These are phyloP conservation scores for Apiotrichum montevideense DNA, from an alignment of 1,284 basidiomycete species.

Conservation along the genomic window DNA sequence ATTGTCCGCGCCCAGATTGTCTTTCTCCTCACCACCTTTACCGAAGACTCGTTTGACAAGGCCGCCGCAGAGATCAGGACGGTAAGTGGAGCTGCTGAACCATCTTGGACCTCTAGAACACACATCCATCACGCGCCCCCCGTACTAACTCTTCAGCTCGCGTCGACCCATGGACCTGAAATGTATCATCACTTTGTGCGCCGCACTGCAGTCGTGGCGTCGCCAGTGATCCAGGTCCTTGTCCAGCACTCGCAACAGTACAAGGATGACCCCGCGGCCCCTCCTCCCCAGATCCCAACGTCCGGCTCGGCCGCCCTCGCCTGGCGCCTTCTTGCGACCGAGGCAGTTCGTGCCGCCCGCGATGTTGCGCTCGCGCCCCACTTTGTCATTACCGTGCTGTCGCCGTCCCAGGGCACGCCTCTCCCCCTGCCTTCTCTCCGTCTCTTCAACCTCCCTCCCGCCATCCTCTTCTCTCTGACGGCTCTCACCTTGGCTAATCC, in stretches of 20 bases:
- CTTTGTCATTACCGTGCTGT: conserved; percentile 44
- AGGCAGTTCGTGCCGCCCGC: conserved; percentile 41
- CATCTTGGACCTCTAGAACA: background rate
- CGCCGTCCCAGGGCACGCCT: conserved; percentile 36
- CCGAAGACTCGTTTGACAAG: conserved; percentile 88
- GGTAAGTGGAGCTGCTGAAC: conserved; percentile 52
- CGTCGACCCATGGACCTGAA: conserved; percentile 88
- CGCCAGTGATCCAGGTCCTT: conserved; percentile 42
- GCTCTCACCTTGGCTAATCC: conserved; percentile 43
- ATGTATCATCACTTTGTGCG: conserved; percentile 94
- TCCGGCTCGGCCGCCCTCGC: conserved; percentile 35
- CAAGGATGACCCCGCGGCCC: conserved; percentile 39
- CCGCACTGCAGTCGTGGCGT: conserved; percentile 70
- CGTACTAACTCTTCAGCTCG: conserved; percentile 56
- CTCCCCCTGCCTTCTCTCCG: conserved; percentile 42
- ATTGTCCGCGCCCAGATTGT: conserved; percentile 63
- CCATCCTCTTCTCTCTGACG: conserved; percentile 38
- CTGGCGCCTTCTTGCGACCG: conserved; percentile 43
- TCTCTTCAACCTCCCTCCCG: conserved; percentile 38
- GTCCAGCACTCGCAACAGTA: conserved; percentile 39
- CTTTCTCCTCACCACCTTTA: conserved; percentile 84
- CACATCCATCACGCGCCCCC: background rate
- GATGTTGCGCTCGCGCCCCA: conserved; percentile 45
- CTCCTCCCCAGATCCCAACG: conserved; percentile 37
- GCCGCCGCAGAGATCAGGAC: conserved; percentile 85